phyloP scores from a whole-genome alignment of 345 rosid species.

The Cardamine occulta region DNA sequence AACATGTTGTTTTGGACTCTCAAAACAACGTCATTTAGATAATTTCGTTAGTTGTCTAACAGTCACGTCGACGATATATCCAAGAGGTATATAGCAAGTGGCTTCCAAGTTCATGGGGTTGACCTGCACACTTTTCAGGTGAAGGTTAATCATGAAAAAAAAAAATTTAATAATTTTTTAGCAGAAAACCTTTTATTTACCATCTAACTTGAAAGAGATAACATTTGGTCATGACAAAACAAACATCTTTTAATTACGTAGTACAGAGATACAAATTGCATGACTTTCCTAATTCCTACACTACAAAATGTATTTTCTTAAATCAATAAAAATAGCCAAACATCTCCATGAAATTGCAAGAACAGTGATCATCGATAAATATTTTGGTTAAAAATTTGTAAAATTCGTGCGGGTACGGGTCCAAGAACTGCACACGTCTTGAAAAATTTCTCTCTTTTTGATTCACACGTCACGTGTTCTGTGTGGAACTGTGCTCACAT shows the following conservation, averaged over 20 bases:
- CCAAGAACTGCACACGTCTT: constrained; percentile 26
- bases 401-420: constrained; percentile 32
- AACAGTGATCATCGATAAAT: constrained; percentile 18
- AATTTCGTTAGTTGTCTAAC: too few species aligned
- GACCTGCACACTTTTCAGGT: too few species aligned
- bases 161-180: too few species aligned
- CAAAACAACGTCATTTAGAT: too few species aligned
- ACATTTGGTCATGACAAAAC: not conserved
- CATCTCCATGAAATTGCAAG: constrained; percentile 18
- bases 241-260: not conserved
- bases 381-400: not conserved
- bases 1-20: too few species aligned
- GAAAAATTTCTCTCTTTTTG: not conserved
- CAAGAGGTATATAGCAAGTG: too few species aligned
- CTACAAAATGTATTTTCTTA: constrained; percentile 2
- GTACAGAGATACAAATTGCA: constrained; percentile 9
- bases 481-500: constrained; percentile 47
- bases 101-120: too few species aligned
- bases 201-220: not conserved
- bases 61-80: too few species aligned
- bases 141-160: too few species aligned
- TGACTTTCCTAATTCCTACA: constrained; percentile 28
- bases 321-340: constrained; percentile 5
- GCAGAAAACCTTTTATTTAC: too few species aligned
- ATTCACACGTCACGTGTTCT: constrained; percentile 40